A percentile compares a stretch with the other conserved stretches of the same genome.
Conservation (phyloP, 2,329 filamentous ascomycete species). For the Ceratocystis eucalypticola region DNA sequence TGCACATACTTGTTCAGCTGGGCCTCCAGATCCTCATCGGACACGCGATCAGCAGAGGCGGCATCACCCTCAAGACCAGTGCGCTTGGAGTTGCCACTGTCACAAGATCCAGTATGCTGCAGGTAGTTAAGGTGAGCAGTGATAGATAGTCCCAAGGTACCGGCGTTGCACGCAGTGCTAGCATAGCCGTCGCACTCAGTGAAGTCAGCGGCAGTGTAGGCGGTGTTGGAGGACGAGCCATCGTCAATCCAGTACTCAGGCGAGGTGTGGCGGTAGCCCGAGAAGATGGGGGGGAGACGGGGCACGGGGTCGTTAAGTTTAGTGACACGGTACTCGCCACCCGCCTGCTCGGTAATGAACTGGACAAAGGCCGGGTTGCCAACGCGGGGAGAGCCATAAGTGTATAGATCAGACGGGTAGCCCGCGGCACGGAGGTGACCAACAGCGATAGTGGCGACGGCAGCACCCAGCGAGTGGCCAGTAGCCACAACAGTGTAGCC, state of each 20-base stretch:
- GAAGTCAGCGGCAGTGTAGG: constrained; percentile 31
- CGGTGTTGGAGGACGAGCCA: constrained; percentile 25
- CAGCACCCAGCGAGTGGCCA: constrained; percentile 56
- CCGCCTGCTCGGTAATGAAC: constrained; percentile 40
- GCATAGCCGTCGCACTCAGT: constrained; percentile 36
- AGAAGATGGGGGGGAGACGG: constrained; percentile 45
- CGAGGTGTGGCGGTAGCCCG: constrained; percentile 52
- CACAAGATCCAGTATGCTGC: constrained; percentile 31
- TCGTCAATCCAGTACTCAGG: constrained; percentile 53
- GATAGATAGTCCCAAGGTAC: constrained; percentile 33
- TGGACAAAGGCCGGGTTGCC: constrained; percentile 43
- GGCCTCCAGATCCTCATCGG: constrained; percentile 29
- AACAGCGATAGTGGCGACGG: constrained; percentile 47
- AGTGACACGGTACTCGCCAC: constrained; percentile 49
- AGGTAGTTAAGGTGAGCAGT: constrained; percentile 39
- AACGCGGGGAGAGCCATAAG: constrained; percentile 52
- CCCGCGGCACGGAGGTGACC: constrained; percentile 40
- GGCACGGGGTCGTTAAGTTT: constrained; percentile 56
- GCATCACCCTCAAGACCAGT: constrained; percentile 10
- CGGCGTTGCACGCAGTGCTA: constrained; percentile 39
- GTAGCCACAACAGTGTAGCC: constrained; percentile 42
- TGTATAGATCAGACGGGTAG: constrained; percentile 39
- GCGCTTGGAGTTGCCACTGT: constrained; percentile 5
- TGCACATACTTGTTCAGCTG: constrained; percentile 28
- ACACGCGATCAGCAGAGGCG: constrained; percentile 20